phyloP scores from a whole-genome alignment of 1,139 yeast species.

The Meyerozyma elateridarum region DNA sequence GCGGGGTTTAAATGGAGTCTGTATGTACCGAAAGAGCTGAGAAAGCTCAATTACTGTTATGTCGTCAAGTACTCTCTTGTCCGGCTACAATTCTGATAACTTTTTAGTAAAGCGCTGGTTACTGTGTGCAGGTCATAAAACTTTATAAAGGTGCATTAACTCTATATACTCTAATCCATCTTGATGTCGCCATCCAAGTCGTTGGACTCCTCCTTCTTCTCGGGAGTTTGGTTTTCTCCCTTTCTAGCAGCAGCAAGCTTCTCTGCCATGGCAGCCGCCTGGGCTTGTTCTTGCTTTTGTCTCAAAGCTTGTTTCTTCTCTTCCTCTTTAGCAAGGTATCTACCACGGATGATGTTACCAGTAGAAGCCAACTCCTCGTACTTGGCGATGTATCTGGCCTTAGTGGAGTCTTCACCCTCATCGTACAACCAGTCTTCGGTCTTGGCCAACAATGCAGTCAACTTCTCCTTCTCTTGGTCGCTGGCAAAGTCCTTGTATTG shows the following conservation, averaged over 20 bases:
- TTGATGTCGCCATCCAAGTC: slow-evolving; percentile 34
- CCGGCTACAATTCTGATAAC: too few relatives aligned
- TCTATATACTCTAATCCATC: slow-evolving; percentile 19
- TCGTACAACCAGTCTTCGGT: slow-evolving; percentile 99
- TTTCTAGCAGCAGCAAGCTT: slow-evolving; percentile 81
- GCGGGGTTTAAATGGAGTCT: too few relatives aligned
- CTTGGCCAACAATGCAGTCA: slow-evolving; percentile 67
- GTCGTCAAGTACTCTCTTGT: too few relatives aligned
- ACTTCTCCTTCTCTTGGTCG: slow-evolving; percentile 81
- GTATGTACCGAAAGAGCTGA: too few relatives aligned
- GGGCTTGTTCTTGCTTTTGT: slow-evolving; percentile 84
- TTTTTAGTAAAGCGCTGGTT: too few relatives aligned
- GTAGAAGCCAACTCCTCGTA: slow-evolving; percentile 94
- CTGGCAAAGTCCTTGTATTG: slow-evolving; percentile 85
- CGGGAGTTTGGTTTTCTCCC: slow-evolving; percentile 16
- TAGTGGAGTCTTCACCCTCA: slow-evolving; percentile 93
- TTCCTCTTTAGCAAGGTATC: slow-evolving; percentile 91
- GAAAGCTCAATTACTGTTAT: too few relatives aligned
- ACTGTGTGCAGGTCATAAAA: too few relatives aligned
- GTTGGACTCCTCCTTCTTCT: slow-evolving; percentile 15
- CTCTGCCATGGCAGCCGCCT: slow-evolving; percentile 85
- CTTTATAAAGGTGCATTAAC: too few relatives aligned
- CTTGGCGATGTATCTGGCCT: slow-evolving; percentile 96
- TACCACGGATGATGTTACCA: slow-evolving; percentile 94
- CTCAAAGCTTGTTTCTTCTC: slow-evolving; percentile 88